Evolutionary conservation across 768 basidiomycete species (phyloP).

Genomic region (Suillus lakei): DNA sequence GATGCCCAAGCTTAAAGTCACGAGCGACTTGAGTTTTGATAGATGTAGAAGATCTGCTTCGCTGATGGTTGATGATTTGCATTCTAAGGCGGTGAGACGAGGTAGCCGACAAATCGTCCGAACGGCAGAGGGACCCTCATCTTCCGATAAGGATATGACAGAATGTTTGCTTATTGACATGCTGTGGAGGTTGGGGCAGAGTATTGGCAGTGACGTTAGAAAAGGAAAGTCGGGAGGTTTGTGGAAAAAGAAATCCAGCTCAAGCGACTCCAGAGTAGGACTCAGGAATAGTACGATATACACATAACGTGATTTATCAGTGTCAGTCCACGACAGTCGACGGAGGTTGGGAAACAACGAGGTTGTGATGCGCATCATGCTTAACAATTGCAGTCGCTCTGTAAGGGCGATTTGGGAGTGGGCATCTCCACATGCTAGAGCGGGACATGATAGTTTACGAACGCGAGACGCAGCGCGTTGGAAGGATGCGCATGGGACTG

Average conservation of each 20-base stretch:
- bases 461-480: slow-evolving; percentile 1
- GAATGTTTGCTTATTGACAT: slow-evolving; percentile 5
- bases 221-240: slow-evolving; percentile 6
- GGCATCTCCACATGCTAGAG: not conserved
- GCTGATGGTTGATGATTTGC: slow-evolving; percentile 3
- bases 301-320: slow-evolving; percentile 5
- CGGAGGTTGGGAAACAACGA: slow-evolving; percentile 1
- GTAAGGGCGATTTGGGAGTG: not conserved
- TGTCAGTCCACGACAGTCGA: slow-evolving; percentile 5
- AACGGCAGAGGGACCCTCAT: slow-evolving; percentile 1
- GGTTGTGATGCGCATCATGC: not conserved
- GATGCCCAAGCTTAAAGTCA: not conserved
- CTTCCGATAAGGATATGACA: not conserved
- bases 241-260: slow-evolving; percentile 9
- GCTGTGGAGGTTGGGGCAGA: slow-evolving; percentile 4
- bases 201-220: not conserved
- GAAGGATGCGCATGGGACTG: not conserved
- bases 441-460: slow-evolving; percentile 5
- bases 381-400: not conserved
- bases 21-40: not conserved
- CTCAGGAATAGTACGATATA: slow-evolving; percentile 4
- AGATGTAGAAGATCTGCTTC: not conserved
- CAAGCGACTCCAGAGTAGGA: slow-evolving; percentile 2
- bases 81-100: slow-evolving; percentile 4
- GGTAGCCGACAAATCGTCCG: not conserved